Conservation (phyloP, 2,329 filamentous ascomycete species). For the Trichoderma atroviride region DNA sequence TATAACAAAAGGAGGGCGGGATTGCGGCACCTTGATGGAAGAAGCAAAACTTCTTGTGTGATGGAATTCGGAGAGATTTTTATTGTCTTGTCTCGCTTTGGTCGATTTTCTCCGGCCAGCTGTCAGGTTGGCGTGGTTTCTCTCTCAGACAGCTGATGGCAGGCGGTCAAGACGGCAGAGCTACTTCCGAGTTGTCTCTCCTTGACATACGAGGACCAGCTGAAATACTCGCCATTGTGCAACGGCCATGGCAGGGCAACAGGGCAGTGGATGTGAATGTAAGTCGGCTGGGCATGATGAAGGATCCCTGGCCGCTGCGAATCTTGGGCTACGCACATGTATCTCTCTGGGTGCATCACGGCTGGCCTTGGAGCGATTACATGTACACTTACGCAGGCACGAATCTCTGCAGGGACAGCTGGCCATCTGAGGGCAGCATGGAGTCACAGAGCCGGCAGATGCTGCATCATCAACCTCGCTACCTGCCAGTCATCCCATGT, state of each 20-base stretch:
- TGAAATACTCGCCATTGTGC: constrained; percentile 11
- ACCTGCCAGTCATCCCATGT: neutral
- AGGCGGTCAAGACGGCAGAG: constrained; percentile 30
- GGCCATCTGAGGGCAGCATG: neutral
- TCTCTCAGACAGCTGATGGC: constrained; percentile 36
- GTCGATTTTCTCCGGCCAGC: constrained; percentile 13
- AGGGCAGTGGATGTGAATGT: constrained; percentile 17
- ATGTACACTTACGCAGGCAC: neutral
- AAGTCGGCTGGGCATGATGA: neutral
- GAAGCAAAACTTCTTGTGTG: neutral
- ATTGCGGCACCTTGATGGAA: neutral
- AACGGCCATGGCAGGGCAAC: neutral
- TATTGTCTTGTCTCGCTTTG: neutral
- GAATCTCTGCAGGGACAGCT: neutral
- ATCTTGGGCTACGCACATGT: neutral
- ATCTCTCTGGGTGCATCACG: neutral
- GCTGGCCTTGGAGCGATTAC: neutral
- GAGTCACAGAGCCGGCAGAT: constrained; percentile 6
- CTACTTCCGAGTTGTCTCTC: constrained; percentile 33
- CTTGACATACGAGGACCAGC: neutral
- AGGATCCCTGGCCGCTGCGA: neutral
- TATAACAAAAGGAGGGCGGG: neutral
- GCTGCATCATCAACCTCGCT: neutral
- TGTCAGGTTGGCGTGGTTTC: neutral
- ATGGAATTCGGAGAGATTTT: neutral